Conservation (phyloP, 164 flowering plant genomes). For the Vitis labrusca region DNA sequence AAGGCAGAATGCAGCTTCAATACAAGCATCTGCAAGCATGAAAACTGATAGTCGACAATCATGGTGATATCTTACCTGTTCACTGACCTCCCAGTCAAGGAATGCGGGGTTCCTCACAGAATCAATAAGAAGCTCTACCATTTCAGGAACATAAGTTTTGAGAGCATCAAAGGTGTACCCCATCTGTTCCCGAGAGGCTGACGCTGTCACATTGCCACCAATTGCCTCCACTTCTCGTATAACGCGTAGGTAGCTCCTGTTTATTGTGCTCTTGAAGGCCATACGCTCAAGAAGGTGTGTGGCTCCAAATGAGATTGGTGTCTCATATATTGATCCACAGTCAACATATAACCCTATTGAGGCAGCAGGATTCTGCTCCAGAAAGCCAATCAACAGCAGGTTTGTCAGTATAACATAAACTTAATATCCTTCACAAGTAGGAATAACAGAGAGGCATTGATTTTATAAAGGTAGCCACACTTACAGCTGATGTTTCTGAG, state of each 20-base stretch:
- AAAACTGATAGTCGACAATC: neutral
- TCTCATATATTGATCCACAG: conserved; percentile 83
- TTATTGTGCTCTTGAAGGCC: conserved; percentile 87
- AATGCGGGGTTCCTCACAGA: conserved; percentile 84
- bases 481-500: conserved; percentile 75
- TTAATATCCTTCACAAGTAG: neutral
- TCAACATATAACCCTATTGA: conserved; percentile 81
- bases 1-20: conserved; percentile 6
- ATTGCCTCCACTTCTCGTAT: conserved; percentile 94
- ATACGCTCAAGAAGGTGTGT: conserved; percentile 80
- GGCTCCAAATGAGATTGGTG: conserved; percentile 58
- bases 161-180: conserved; percentile 79
- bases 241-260: conserved; percentile 77
- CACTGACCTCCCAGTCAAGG: conserved; percentile 92
- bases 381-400: conserved; percentile 5
- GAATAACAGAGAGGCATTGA: neutral
- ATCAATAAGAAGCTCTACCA: conserved; percentile 88
- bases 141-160: conserved; percentile 80
- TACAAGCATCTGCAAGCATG: neutral
- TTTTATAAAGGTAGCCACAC: neutral
- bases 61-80: conserved; percentile 54
- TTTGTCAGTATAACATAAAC: neutral
- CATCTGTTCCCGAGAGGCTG: conserved; percentile 92
- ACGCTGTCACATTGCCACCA: conserved; percentile 66
- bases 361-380: conserved; percentile 65